Evolutionary conservation across 345 rosid species (phyloP).

Genomic region (Aquilaria sinensis): DNA sequence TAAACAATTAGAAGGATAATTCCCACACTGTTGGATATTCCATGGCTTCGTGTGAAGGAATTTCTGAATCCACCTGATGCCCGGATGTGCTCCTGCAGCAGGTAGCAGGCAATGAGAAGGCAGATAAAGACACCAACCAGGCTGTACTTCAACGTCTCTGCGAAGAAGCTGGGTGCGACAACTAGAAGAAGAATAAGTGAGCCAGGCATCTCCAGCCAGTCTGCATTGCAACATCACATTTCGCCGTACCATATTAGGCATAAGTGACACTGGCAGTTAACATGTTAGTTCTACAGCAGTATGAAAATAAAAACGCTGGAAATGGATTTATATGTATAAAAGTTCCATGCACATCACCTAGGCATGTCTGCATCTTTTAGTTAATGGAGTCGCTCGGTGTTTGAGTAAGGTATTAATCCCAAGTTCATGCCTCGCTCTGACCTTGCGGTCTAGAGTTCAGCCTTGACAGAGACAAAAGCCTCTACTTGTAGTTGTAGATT

Average conservation of each 20-base stretch:
- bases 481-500: too few species aligned
- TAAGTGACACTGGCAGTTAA: too few species aligned
- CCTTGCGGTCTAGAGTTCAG: too few species aligned
- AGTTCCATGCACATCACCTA: neutral
- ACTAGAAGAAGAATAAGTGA: constrained; percentile 63
- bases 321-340: neutral
- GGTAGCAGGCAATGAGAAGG: constrained; percentile 75
- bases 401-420: too few species aligned
- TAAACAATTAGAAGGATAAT: constrained; percentile 69
- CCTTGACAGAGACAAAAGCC: too few species aligned
- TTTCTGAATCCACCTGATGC: constrained; percentile 93
- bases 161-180: constrained; percentile 60
- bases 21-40: constrained; percentile 79
- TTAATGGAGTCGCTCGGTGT: too few species aligned
- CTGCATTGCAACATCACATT: constrained; percentile 21
- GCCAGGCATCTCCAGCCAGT: constrained; percentile 76
- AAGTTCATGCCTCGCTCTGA: too few species aligned
- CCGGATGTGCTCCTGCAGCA: constrained; percentile 84
- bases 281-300: too few species aligned
- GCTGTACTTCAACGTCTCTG: constrained; percentile 44
- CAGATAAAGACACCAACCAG: constrained; percentile 64
- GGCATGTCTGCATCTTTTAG: too few species aligned
- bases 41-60: constrained; percentile 58
- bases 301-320: neutral
- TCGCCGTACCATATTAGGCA: too few species aligned